Percentiles rank a stretch among this genome's conserved stretches.
phyloP scores from a whole-genome alignment of 116 monocot species.

The Zostera marina region DNA sequence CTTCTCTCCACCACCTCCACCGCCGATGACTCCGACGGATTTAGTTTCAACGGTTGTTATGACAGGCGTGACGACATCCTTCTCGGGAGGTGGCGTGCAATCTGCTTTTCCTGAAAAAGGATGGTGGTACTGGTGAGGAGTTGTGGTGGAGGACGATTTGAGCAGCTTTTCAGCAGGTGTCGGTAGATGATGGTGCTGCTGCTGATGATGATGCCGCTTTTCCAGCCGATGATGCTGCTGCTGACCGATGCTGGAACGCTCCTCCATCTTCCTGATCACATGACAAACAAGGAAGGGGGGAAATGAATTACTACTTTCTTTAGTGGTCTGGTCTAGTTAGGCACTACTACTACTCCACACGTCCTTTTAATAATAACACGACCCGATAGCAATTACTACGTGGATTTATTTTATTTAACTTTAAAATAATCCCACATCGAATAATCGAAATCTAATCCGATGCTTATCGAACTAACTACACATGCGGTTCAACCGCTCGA shows the following conservation, averaged over 20 bases:
- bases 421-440: no score
- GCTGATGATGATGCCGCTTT: conserved; percentile 12
- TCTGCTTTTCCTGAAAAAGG: not conserved
- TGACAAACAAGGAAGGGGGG: conserved; percentile 1
- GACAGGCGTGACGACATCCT: no score
- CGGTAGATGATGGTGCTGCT: conserved; percentile 2
- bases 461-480: no score
- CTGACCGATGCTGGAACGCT: conserved; percentile 19
- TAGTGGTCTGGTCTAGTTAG: not conserved
- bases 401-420: no score
- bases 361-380: conserved; percentile 6
- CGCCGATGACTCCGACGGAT: no score
- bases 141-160: conserved; percentile 2
- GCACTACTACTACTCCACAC: not conserved
- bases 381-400: not conserved
- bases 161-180: conserved; percentile 8
- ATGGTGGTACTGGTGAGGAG: not conserved
- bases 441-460: no score
- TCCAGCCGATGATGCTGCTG: conserved; percentile 7
- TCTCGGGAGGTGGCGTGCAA: conserved; percentile 7
- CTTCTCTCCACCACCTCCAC: conserved; percentile 16
- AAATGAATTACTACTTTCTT: not conserved
- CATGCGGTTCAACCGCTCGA: no score
- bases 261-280: conserved; percentile 40
- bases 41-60: no score